A percentile compares a stretch with the other conserved stretches of the same genome.
Conservation (phyloP, 2,329 filamentous ascomycete species). For the Fusarium chaquense region DNA sequence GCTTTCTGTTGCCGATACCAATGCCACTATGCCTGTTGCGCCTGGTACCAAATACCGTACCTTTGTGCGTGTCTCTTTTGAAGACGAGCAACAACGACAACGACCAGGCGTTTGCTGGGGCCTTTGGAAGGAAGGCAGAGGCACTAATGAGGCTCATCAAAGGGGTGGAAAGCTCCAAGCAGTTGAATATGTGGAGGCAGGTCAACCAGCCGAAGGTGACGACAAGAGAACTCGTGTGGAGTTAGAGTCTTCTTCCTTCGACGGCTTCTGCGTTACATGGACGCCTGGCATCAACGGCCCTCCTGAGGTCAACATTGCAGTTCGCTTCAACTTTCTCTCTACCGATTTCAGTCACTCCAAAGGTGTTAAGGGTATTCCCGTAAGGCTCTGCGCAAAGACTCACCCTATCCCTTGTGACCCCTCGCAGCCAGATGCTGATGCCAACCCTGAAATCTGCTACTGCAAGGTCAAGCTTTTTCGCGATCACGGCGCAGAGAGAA, state of each 20-base stretch:
- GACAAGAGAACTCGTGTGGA: conserved; percentile 77
- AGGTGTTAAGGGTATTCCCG: conserved; percentile 96
- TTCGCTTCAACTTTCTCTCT: conserved; percentile 97
- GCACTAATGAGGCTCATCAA: conserved; percentile 95
- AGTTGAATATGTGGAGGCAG: conserved; percentile 87
- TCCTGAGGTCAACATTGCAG: conserved; percentile 85
- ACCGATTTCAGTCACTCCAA: conserved; percentile 99
- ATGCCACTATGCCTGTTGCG: conserved; percentile 67
- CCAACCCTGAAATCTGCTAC: conserved; percentile 80
- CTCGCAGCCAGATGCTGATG: conserved; percentile 59
- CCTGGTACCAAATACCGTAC: conserved; percentile 83
- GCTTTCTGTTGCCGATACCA: conserved; percentile 83
- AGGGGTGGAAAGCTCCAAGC: conserved; percentile 92
- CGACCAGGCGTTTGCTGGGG: conserved; percentile 87
- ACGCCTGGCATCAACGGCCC: conserved; percentile 75
- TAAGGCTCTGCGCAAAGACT: conserved; percentile 92
- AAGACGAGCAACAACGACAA: conserved; percentile 91
- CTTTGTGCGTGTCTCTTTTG: conserved; percentile 94
- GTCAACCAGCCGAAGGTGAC: conserved; percentile 69
- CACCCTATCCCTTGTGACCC: conserved; percentile 70
- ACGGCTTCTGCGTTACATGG: conserved; percentile 94
- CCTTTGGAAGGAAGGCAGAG: conserved; percentile 94
- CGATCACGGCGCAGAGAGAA: conserved; percentile 94
- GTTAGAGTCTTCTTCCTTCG: conserved; percentile 83
- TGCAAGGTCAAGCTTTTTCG: conserved; percentile 98